phyloP scores from a whole-genome alignment of 1,139 yeast species.

The Lodderomyces metapsilosis region DNA sequence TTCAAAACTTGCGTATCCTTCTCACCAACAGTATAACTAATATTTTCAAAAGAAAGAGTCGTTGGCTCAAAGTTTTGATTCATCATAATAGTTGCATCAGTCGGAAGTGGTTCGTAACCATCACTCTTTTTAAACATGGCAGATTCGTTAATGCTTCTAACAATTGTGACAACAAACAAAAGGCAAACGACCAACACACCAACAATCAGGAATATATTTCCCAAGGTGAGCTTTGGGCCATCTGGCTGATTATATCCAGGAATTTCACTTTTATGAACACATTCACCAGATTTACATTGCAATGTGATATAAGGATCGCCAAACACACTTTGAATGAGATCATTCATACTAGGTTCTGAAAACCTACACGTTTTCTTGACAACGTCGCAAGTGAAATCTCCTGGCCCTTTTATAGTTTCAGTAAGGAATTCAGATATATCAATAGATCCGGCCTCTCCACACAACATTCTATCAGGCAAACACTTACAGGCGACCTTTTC shows the following conservation, averaged over 20 bases:
- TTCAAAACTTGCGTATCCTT: constrained; percentile 46
- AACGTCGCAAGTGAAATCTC: constrained; percentile 81
- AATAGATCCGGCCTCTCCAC: constrained; percentile 92
- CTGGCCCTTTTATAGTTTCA: constrained; percentile 91
- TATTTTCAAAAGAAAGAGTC: constrained; percentile 69
- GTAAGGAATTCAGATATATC: constrained; percentile 91
- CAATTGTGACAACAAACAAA: constrained; percentile 37
- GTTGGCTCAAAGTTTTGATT: constrained; percentile 70
- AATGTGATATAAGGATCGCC: constrained; percentile 89
- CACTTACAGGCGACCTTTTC: constrained; percentile 78
- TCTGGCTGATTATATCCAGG: constrained; percentile 85
- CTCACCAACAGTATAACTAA: constrained; percentile 58
- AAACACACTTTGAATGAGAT: constrained; percentile 80
- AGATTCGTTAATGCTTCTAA: constrained; percentile 57
- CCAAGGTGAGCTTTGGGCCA: constrained; percentile 46
- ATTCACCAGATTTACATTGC: constrained; percentile 81
- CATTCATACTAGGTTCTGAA: constrained; percentile 96
- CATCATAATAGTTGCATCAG: constrained; percentile 36
- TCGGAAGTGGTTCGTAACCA: constrained; percentile 26
- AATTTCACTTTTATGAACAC: constrained; percentile 85
- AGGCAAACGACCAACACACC: constrained; percentile 47
- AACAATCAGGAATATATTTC: constrained; percentile 49
- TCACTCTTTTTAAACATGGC: constrained; percentile 51
- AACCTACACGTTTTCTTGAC: constrained; percentile 62
- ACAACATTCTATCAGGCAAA: constrained; percentile 86